Conservation (phyloP, 148 eudicot genomes). For the Rhododendron ovatum region DNA sequence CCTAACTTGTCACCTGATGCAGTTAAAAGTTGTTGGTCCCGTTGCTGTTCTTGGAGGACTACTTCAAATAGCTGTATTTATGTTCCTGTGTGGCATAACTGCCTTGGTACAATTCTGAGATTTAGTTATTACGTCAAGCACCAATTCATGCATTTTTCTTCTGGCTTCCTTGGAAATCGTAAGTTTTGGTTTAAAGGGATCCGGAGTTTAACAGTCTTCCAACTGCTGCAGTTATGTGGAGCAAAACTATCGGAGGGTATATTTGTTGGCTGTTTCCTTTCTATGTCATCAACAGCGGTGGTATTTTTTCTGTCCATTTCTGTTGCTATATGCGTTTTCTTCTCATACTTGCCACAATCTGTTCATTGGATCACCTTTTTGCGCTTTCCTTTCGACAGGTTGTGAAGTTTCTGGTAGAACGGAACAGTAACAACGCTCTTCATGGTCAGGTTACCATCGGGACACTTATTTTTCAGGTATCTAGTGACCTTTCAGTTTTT, state of each 20-base stretch:
- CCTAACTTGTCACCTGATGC: conserved; percentile 28
- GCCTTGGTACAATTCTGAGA: conserved; percentile 54
- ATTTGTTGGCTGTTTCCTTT: conserved; percentile 94
- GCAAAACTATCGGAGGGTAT: conserved; percentile 97
- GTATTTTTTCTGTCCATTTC: conserved; percentile 31
- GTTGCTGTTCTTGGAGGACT: conserved; percentile 98
- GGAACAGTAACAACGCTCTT: conserved; percentile 68
- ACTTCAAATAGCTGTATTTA: conserved; percentile 77
- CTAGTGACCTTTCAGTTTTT: not conserved
- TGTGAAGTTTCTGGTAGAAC: conserved; percentile 78
- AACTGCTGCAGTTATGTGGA: conserved; percentile 67
- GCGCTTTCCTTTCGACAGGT: conserved; percentile 39
- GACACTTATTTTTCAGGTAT: conserved; percentile 93
- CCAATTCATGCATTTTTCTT: not conserved
- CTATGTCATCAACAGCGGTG: conserved; percentile 99
- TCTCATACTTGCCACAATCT: conserved; percentile 7
- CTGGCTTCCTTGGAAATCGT: not conserved
- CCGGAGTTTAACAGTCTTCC: conserved; percentile 4
- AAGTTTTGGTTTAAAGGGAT: conserved; percentile 9
- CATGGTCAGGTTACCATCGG: conserved; percentile 99
- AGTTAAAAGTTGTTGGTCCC: conserved; percentile 93
- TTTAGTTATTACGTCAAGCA: conserved; percentile 11
- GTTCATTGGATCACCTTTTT: conserved; percentile 1
- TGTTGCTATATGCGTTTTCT: conserved; percentile 9
- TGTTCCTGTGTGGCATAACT: conserved; percentile 77